Percentiles rank a stretch among this genome's conserved stretches.
Conservation (phyloP, 305 asterid genomes). For the Fraxinus baroniana region DNA sequence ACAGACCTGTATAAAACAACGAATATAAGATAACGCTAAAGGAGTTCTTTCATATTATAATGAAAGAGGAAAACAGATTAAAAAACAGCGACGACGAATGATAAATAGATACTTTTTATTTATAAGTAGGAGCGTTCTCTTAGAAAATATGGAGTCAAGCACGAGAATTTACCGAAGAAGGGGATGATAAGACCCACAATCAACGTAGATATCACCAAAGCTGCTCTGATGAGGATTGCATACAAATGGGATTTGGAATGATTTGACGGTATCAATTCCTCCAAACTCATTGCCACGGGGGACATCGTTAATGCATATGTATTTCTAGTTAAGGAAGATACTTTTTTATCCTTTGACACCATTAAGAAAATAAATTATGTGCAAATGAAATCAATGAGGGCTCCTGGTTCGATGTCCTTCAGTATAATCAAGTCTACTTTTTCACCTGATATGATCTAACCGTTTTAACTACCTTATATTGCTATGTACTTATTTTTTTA, state of each 20-base stretch:
- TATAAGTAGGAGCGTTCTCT: not conserved
- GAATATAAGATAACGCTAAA: not conserved
- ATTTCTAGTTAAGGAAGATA: slow-evolving; percentile 44
- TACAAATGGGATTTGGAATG: slow-evolving; percentile 47
- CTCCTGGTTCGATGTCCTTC: not conserved
- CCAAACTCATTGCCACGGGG: slow-evolving; percentile 94
- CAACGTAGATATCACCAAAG: slow-evolving; percentile 72
- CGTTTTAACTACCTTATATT: not conserved
- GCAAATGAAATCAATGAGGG: not conserved
- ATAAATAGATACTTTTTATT: not conserved
- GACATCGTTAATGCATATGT: slow-evolving; percentile 87
- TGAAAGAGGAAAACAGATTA: not conserved
- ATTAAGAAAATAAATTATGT: not conserved
- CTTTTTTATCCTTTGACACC: not conserved
- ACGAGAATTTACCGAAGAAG: slow-evolving; percentile 63
- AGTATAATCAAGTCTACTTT: not conserved
- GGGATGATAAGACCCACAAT: slow-evolving; percentile 72
- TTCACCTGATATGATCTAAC: not conserved
- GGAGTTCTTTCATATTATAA: not conserved
- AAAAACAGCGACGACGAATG: not conserved
- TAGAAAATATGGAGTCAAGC: not conserved
- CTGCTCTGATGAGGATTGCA: slow-evolving; percentile 69
- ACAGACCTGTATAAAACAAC: slow-evolving; percentile 48
- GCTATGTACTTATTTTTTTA: not conserved
- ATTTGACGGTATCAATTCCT: slow-evolving; percentile 74